Base-by-base conservation (phyloP, 768 basidiomycete species). In the Coprinopsis cinerea region DNA sequence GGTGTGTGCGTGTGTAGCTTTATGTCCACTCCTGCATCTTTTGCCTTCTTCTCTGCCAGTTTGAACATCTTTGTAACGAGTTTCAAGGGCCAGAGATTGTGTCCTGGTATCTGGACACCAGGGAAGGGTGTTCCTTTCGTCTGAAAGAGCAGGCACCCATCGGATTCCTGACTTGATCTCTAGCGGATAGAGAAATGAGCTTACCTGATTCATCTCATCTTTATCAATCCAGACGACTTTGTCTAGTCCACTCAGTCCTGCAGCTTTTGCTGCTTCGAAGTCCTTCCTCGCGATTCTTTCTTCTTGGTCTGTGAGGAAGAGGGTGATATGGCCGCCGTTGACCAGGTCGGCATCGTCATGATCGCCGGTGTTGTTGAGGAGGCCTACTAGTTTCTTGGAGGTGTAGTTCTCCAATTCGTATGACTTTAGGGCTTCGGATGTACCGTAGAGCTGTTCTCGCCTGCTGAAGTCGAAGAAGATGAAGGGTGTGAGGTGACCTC, bases 11-110 rank as follows among this genome's bases (percentile, higher is more conserved):
- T 43, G 17, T 43, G 41, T 11, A 43, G 10, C 9, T 43, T 43
- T 11, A 43, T 23, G 6, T 43, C 22, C 9, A 43, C 41, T 68
- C 80, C 81, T 1, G 54, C 61, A 26, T 70, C 69, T 2, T 55
- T 52, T 2, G 41, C 51, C 32, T 71, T 61, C 49, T 86, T 77
- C 3, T 71, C 59, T 5, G 72, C 65, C 59, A 80, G 68, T 2
- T 67, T 65, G 17, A 76, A 88, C 6, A 89, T 64, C 39, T 77
- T 69, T 0, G 85, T 82, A 45, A 89, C 86, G n/a, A 90, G 72
- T 58, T 92, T 93, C 58, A 83, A 75, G 0, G 87, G 88, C 82
- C 83, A 92, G 23, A 91, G 64, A 55, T 89, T 92, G 59, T 81
- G 64, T 0, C 75, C 83, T 1, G 74, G 76, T 18, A 66, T 64